phyloP scores from a whole-genome alignment of 164 flowering plant species.

The Santalum album region DNA sequence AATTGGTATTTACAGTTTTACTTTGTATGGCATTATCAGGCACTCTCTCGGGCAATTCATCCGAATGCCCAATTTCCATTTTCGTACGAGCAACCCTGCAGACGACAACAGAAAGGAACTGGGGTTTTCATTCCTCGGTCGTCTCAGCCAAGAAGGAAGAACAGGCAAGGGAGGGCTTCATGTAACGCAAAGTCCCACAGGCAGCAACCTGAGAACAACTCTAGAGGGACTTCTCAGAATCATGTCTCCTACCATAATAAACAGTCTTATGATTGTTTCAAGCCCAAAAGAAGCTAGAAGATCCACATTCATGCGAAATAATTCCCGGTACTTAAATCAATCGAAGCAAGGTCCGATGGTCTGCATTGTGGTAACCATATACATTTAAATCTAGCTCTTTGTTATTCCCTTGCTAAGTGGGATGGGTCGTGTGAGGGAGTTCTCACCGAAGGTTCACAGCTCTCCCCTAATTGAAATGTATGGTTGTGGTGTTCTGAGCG shows the following conservation, averaged over 20 bases:
- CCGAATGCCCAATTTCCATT: slow-evolving; percentile 25
- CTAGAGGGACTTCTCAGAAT: slow-evolving; percentile 19
- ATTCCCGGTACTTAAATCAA: slow-evolving; percentile 2
- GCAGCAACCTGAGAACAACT: slow-evolving; percentile 19
- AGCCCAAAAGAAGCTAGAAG: slow-evolving; percentile 11
- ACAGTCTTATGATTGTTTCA: slow-evolving; percentile 10
- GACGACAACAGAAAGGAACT: slow-evolving; percentile 60
- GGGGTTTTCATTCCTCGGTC: slow-evolving; percentile 85
- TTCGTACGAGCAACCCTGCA: slow-evolving; percentile 30
- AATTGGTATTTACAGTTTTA: not conserved
- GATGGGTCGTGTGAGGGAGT: slow-evolving; percentile 3
- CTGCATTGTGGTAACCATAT: not conserved
- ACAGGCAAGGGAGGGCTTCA: slow-evolving; percentile 38
- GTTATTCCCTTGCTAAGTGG: not conserved
- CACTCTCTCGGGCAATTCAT: slow-evolving; percentile 24
- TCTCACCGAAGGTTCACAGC: slow-evolving; percentile 7
- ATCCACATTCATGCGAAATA: slow-evolving; percentile 8
- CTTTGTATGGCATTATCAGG: slow-evolving; percentile 22
- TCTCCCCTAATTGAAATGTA: slow-evolving; percentile 6
- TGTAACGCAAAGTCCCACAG: slow-evolving; percentile 24
- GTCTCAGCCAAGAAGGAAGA: slow-evolving; percentile 49
- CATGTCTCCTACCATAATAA: slow-evolving; percentile 6
- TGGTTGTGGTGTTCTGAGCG: slow-evolving; percentile 6
- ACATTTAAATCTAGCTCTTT: not conserved
- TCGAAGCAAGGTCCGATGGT: slow-evolving; percentile 1